Evolutionary conservation across 2,329 filamentous ascomycete species (phyloP).

Genomic region (Davidsoniella eucalypti): DNA sequence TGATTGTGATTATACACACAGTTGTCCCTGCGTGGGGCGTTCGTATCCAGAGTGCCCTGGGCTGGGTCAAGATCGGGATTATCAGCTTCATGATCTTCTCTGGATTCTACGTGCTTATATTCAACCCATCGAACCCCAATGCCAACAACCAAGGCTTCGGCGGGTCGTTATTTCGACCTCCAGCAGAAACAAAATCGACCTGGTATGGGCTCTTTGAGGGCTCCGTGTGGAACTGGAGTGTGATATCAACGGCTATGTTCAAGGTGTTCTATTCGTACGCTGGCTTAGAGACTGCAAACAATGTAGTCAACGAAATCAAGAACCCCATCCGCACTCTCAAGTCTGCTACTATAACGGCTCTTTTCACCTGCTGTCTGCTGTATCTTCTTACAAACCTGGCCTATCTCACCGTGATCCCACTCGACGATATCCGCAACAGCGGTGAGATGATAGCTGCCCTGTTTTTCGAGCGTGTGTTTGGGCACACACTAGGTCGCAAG

Average conservation of each 20-base stretch:
- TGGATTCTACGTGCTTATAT: constrained; percentile 40
- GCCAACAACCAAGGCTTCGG: background rate
- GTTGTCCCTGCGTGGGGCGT: constrained; percentile 41
- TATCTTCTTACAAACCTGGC: constrained; percentile 52
- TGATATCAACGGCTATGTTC: constrained; percentile 49
- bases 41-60: constrained; percentile 41
- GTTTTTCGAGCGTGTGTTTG: constrained; percentile 50
- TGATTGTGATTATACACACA: constrained; percentile 42
- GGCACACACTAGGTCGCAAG: constrained; percentile 35
- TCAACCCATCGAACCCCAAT: background rate
- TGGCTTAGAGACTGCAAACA: constrained; percentile 49
- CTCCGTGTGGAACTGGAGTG: constrained; percentile 52
- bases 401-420: constrained; percentile 46
- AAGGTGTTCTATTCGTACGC: constrained; percentile 56
- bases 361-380: constrained; percentile 43
- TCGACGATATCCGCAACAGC: constrained; percentile 49
- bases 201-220: constrained; percentile 45
- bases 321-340: constrained; percentile 49
- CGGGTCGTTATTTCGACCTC: background rate
- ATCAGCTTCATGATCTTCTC: constrained; percentile 45
- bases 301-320: constrained; percentile 55
- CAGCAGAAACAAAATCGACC: constrained; percentile 14
- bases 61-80: constrained; percentile 46
- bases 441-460: constrained; percentile 52
- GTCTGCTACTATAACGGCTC: constrained; percentile 41